Evolutionary conservation across 1,139 yeast species (phyloP).

Genomic region (Debaryomyces psychrophilus): DNA sequence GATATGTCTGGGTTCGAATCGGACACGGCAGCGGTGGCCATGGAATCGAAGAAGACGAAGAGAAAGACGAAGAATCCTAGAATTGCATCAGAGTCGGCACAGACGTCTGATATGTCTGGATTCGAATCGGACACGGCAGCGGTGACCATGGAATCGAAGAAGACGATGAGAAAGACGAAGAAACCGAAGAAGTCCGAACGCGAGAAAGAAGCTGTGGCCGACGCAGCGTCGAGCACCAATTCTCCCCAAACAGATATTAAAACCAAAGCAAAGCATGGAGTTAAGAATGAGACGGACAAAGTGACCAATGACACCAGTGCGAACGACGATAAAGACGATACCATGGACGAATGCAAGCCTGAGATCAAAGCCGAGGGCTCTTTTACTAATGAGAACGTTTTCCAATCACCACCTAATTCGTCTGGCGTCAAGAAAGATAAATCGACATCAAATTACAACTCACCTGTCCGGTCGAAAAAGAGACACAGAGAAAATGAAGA

Average conservation of each 20-base stretch:
- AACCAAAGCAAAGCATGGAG: neutral
- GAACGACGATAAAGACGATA: neutral
- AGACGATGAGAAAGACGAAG: slow-evolving; percentile 7
- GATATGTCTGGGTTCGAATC: neutral
- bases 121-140: neutral
- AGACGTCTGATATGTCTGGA: neutral
- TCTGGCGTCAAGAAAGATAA: slow-evolving; percentile 27
- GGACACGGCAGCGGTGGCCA: neutral
- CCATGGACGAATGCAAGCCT: neutral
- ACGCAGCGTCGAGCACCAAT: neutral
- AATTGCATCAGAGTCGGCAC: neutral
- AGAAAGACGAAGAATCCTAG: neutral
- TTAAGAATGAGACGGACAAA: neutral
- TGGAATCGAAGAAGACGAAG: slow-evolving; percentile 7
- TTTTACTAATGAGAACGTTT: slow-evolving; percentile 43
- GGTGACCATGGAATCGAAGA: slow-evolving; percentile 1
- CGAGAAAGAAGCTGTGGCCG: slow-evolving; percentile 4
- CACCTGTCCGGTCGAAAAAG: slow-evolving; percentile 5
- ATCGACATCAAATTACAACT: slow-evolving; percentile 12
- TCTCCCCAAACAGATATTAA: neutral
- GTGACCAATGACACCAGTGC: too few species aligned
- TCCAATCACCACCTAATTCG: slow-evolving; percentile 35
- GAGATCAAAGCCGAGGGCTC: slow-evolving; percentile 20
- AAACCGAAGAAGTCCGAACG: neutral
- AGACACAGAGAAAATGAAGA: slow-evolving; percentile 7